Base-by-base conservation (phyloP, 208 protist species). In the Perkinsela sp. region DNA sequence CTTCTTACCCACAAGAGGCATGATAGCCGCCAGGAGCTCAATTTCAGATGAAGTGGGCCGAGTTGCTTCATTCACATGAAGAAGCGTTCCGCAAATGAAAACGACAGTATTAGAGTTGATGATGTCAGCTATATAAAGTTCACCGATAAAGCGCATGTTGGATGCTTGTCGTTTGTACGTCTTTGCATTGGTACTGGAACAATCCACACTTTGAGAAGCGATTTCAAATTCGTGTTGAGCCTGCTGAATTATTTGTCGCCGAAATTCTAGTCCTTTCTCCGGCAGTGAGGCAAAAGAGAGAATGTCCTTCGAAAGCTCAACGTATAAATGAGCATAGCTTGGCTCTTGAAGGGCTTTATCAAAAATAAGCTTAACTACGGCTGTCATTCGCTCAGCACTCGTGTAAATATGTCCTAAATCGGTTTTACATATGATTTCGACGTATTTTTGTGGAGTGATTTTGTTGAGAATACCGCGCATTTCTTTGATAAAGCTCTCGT, bases 261-360 rank as follows among this genome's bases (percentile, higher is more conserved):
- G 40, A 57, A 57, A 57, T 22, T 57, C 40, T 6, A 57, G 13
- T 6, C 40, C 40, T 22, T 57, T 57, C 40, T 57, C 40, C 13
- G 40, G 40, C 22, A 6, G 6, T 22, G 40, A 22, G 40, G 40
- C 40, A 22, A 57, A 57, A 22, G 6, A n/a, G 40, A n/a, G 40
- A 57, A 57, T 57, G 40, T 57, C 40, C 40, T 57, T 57, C 40
- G 40, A 57, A 22, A 57, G 22, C 40, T 57, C 40, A 57, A 57
- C 40, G 40, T 57, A 57, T 6, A 57, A 22, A 6, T 57, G 40
- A 6, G 40, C 6, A 57, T 57, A 57, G 40, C 13, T 57, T 57
- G 40, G 40, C 13, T 57, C 40, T 57, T 57, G 40, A 6, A 57
- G 40, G 13, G 40, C 40, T 22, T 57, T 57, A 22, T 57, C 40